Evolutionary conservation across 2,329 filamentous ascomycete genomes (phyloP), one percentile per base, ranked within the genome.

Genomic region (Achaetomium macrosporum): DNA sequence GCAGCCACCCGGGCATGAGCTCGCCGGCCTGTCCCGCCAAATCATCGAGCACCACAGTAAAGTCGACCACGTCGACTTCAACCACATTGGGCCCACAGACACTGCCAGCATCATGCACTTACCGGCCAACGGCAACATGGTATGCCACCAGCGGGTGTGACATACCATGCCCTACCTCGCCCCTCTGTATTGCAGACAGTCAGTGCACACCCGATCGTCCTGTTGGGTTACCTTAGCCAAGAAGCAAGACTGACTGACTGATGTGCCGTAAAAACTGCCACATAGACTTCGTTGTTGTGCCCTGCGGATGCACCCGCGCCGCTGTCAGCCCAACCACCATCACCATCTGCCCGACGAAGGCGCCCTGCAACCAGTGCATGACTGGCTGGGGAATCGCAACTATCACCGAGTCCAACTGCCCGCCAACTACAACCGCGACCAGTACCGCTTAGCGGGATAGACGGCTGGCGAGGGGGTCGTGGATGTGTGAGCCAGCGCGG

Each of bases 301-400:
- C 60, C 7, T 61, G 60, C 50, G 59, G 60, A n/a, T 62, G 60
- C 30, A 41, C 47, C 20, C 31, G 46, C 9, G 54, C 50, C 2
- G 50, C 47, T 2, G 49, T 58, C 11, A 48, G 37, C 29, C 54
- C 56, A 7, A 51, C 55, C 2, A 62, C 60, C 2, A 50, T 56
- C 19, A 58, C 53, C 13, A 37, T 61, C 19, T 62, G 60, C 51
- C 43, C 59, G 19, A 54, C 54, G 11, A 36, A 17, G 11, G 35
- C 51, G 19, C 37, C 40, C 8, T 57, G 57, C 25, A 36, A 44
- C 19, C 60, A 58, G 40, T 61, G 58, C 30, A 44, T 37, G 3
- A 60, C 56, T 1, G 59, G 48, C 15, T 60, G 53, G 51, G 55
- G 58, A 0, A 48, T 60, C 9, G 49, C 41, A 2, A 51, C 44